Evolutionary conservation across 805 yeast genomes (phyloP).

Genomic region (Yamadazyma ubonensis): DNA sequence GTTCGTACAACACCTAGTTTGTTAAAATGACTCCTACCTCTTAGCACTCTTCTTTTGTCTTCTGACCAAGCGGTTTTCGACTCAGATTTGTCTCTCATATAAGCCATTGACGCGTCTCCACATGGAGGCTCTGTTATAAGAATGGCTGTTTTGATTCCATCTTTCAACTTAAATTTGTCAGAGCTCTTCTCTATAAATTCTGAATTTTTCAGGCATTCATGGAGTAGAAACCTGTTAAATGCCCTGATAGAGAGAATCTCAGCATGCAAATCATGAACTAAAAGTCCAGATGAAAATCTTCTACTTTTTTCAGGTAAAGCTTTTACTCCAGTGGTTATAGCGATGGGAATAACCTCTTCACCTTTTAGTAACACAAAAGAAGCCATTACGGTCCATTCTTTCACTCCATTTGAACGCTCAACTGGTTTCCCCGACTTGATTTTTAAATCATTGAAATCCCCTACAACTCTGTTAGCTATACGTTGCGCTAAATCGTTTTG

Average conservation of each 20-base stretch:
- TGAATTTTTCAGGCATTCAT: conserved; percentile 36
- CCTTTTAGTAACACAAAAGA: conserved; percentile 53
- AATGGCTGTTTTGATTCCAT: conserved; percentile 49
- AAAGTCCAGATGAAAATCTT: conserved; percentile 48
- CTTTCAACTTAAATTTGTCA: conserved; percentile 29
- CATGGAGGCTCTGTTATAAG: conserved; percentile 81
- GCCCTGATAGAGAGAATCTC: conserved; percentile 74
- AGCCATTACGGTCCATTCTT: conserved; percentile 85
- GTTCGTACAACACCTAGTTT: conserved; percentile 73
- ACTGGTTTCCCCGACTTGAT: conserved; percentile 56
- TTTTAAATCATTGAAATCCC: conserved; percentile 29
- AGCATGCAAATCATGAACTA: conserved; percentile 89
- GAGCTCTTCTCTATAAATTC: conserved; percentile 16
- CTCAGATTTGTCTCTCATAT: conserved; percentile 15
- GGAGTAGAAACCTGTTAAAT: conserved; percentile 60
- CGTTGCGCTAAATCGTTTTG: conserved; percentile 14
- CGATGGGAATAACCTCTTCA: conserved; percentile 34
- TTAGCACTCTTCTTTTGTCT: conserved; percentile 11
- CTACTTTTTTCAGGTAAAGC: conserved; percentile 58
- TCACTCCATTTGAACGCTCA: conserved; percentile 57
- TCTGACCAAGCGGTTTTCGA: conserved; percentile 2
- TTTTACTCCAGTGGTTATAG: conserved; percentile 82
- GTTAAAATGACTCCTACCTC: conserved; percentile 67
- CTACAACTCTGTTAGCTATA: conserved; percentile 26
- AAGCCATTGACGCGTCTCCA: conserved; percentile 79